phyloP scores from a whole-genome alignment of 2,329 filamentous ascomycete species.

The Epichloe hybrida region DNA sequence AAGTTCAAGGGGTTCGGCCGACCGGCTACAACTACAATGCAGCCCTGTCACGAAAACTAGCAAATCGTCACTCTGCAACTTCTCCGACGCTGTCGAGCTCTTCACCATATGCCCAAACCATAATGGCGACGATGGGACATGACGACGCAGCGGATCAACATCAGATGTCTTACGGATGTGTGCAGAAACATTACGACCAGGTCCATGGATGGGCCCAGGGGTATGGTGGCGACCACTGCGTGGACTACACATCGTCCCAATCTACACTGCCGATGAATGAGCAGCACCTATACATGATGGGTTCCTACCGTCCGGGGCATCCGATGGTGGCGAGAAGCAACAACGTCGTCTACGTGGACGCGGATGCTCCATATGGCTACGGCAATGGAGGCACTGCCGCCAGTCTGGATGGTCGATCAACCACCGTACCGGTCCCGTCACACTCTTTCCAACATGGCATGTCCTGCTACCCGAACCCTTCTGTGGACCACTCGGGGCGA shows the following conservation, averaged over 20 bases:
- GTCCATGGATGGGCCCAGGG: slow-evolving; percentile 12
- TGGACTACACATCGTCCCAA: slow-evolving; percentile 14
- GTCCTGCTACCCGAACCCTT: slow-evolving; percentile 2
- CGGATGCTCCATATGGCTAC: slow-evolving; percentile 16
- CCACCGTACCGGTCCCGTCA: slow-evolving; percentile 6
- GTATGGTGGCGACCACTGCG: slow-evolving; percentile 14
- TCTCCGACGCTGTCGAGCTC: slow-evolving; percentile 1
- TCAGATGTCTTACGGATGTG: slow-evolving; percentile 11
- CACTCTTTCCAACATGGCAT: slow-evolving; percentile 12
- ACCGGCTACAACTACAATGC: slow-evolving; percentile 17
- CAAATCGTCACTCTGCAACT: slow-evolving; percentile 12
- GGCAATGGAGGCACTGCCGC: slow-evolving; percentile 6
- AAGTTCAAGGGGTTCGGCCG: slow-evolving; percentile 14
- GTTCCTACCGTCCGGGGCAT: slow-evolving; percentile 13
- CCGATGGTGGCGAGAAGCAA: slow-evolving; percentile 8
- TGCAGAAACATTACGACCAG: slow-evolving; percentile 14
- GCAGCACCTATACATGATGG: slow-evolving; percentile 12
- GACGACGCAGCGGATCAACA: slow-evolving; percentile 1
- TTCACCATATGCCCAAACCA: background rate
- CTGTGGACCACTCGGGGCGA: slow-evolving; percentile 1
- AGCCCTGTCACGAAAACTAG: slow-evolving; percentile 18
- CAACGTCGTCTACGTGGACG: slow-evolving; percentile 13
- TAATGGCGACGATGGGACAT: slow-evolving; percentile 1
- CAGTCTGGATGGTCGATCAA: slow-evolving; percentile 9
- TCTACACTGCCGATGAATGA: slow-evolving; percentile 10